Conservation (phyloP, 129 eudicot species). For the Heracleum sosnowskyi region DNA sequence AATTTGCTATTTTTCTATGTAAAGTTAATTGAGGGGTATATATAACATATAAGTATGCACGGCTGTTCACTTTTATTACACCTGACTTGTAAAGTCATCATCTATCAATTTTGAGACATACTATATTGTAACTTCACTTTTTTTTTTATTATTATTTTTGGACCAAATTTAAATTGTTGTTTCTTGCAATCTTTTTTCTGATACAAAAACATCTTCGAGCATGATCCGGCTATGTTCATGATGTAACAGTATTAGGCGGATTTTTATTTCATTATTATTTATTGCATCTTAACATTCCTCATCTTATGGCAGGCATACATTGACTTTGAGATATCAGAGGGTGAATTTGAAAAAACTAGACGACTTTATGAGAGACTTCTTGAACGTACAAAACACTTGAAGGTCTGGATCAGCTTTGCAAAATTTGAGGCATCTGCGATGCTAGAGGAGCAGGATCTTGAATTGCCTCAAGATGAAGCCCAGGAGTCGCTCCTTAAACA, state of each 20-base stretch:
- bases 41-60: not conserved
- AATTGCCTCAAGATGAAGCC: constrained; percentile 35
- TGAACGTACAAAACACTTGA: constrained; percentile 77
- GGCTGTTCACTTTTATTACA: not conserved
- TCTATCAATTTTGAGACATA: not conserved
- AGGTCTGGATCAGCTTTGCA: constrained; percentile 92
- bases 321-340: constrained; percentile 84
- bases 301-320: constrained; percentile 62
- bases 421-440: constrained; percentile 92
- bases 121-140: not conserved
- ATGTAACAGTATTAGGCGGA: not conserved
- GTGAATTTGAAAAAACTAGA: constrained; percentile 75
- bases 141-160: not conserved
- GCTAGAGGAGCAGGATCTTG: constrained; percentile 37
- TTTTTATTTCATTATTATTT: not conserved
- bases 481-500: constrained; percentile 23
- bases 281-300: not conserved
- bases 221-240: not conserved
- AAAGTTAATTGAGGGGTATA: not conserved
- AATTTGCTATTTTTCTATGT: not conserved
- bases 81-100: not conserved
- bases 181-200: not conserved
- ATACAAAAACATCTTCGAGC: not conserved
- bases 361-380: constrained; percentile 83
- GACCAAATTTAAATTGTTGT: not conserved